Evolutionary conservation across 2,329 filamentous ascomycete genomes (phyloP).

Genomic region (Epichloe brachyelytri): DNA sequence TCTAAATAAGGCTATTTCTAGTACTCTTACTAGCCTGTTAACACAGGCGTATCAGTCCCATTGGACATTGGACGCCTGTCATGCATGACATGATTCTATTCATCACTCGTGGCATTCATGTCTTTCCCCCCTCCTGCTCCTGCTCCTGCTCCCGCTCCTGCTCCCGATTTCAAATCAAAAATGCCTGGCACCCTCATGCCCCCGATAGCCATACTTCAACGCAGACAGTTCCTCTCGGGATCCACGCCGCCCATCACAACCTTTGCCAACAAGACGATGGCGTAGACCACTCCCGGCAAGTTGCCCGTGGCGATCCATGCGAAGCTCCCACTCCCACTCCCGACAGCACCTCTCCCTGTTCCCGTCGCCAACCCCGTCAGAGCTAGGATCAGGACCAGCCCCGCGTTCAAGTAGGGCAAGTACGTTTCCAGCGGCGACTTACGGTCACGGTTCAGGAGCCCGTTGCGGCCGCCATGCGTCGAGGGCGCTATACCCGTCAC

Average conservation of each 20-base stretch:
- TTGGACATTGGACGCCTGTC: no score
- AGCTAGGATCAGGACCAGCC: constrained; percentile 38
- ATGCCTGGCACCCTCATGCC: constrained; percentile 27
- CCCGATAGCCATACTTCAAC: constrained; percentile 55
- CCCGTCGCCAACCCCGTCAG: constrained; percentile 29
- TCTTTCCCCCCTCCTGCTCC: background rate
- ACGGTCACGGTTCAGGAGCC: no score
- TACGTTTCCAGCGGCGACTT: constrained; percentile 39
- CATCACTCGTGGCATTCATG: background rate
- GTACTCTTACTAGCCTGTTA: no score
- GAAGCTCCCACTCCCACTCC: constrained; percentile 14
- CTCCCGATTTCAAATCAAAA: no score
- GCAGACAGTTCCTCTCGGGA: constrained; percentile 49
- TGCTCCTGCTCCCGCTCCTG: no score
- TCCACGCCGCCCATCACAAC: constrained; percentile 56
- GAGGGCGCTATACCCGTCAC: constrained; percentile 38
- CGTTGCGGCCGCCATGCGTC: constrained; percentile 26
- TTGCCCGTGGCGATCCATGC: constrained; percentile 32
- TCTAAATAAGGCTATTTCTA: no score
- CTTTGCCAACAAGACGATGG: constrained; percentile 47
- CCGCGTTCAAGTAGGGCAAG: constrained; percentile 48
- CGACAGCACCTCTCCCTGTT: constrained; percentile 13
- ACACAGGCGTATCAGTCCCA: no score
- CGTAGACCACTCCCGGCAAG: constrained; percentile 46
- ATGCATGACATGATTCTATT: no score